Base-by-base conservation (phyloP, 1,284 basidiomycete genomes). In the Leccinum griseonigrum region DNA sequence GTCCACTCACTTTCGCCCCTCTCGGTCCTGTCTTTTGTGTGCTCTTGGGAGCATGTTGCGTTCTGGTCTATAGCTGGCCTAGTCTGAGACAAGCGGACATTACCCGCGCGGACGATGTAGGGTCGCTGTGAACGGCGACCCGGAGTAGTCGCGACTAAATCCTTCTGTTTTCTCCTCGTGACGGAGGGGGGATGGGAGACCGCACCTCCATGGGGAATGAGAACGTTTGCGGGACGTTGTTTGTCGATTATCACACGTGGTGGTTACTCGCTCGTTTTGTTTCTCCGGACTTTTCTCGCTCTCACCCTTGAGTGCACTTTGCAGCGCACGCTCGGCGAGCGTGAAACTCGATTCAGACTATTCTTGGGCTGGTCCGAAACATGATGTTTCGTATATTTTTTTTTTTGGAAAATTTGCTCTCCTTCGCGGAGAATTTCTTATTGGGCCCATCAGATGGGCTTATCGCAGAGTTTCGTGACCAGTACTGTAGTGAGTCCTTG, bases 281-380 rank as follows among this genome's bases (percentile, higher is more conserved):
- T 16, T 43, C 40, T n/a, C n/a, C 4, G 40, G n/a, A 43, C 9
- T 7, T 36, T 14, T 36, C 34, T 43, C n/a, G 40, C 18, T 16
- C 59, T 62, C 56, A 63, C 63, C 62, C 67, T 73, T 75, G 50
- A 75, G 74, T 73, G 61, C 69, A 64, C 62, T 72, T 74, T 64
- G 71, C 59, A 56, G 71, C 67, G 52, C 69, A 56, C 57, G 61
- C 60, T 57, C 50, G n/a, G 22, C 16, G 64, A 38, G 61, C 28
- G 68, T 67, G 72, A 56, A 72, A 75, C 71, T 73, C 71, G 72
- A 72, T 75, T 75, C 71, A 73, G 71, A 75, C 72, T 75, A 70
- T 61, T 74, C 68, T 74, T 48, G 72, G 63, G 34, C 72, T 73
- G 74, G 69, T 73, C 60, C 43, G 50, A 5, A 62, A 57, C 62